A percentile compares a stretch with the other conserved stretches of the same genome.
Evolutionary conservation across 345 rosid species (phyloP).

Genomic region (Lumnitzera racemosa): DNA sequence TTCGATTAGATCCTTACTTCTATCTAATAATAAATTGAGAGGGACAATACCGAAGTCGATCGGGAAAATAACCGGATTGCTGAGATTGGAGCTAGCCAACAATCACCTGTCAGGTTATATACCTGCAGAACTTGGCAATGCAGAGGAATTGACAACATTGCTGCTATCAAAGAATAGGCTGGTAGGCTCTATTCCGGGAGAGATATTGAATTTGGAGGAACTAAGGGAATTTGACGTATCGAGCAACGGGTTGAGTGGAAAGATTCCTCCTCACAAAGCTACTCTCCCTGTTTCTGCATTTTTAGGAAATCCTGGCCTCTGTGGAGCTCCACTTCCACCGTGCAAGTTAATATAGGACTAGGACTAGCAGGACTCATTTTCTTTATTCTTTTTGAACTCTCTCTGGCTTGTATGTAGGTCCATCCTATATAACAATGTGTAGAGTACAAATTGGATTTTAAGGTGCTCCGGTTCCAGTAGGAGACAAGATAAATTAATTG

Average conservation of each 20-base stretch:
- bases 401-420: too few species aligned
- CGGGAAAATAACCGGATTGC: constrained; percentile 28
- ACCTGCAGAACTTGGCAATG: constrained; percentile 35
- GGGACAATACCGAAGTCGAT: constrained; percentile 42
- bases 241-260: constrained; percentile 27
- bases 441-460: too few species aligned
- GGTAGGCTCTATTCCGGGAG: constrained; percentile 29
- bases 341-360: constrained; percentile 17
- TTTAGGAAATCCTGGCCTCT: constrained; percentile 33
- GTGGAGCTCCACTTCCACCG: constrained; percentile 49
- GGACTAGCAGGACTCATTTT: not conserved
- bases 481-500: too few species aligned
- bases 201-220: constrained; percentile 25
- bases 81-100: constrained; percentile 24
- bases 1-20: constrained; percentile 28
- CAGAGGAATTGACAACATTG: constrained; percentile 26
- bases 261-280: constrained; percentile 35
- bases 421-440: too few species aligned
- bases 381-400: not conserved
- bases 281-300: constrained; percentile 37
- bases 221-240: constrained; percentile 43
- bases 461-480: too few species aligned
- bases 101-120: constrained; percentile 32
- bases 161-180: constrained; percentile 40
- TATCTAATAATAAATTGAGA: constrained; percentile 32